These are phyloP conservation scores for Ophiostoma quercus DNA, from an alignment of 2,329 filamentous ascomycete genomes.

Conservation along the genomic window DNA sequence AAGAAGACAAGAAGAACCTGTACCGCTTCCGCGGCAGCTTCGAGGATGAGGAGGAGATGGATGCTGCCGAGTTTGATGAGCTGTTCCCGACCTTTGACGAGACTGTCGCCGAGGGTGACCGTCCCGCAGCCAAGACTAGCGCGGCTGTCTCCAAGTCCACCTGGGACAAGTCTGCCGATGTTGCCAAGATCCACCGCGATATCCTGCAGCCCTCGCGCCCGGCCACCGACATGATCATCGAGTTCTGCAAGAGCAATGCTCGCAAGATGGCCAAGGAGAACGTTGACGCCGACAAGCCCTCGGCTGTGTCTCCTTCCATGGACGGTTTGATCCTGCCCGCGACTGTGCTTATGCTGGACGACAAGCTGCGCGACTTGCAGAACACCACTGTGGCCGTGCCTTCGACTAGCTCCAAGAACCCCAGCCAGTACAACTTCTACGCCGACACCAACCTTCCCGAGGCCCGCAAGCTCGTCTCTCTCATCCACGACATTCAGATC, in stretches of 20 bases:
- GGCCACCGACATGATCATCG: slow-evolving; percentile 40
- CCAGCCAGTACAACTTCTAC: slow-evolving; percentile 76
- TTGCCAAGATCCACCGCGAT: slow-evolving; percentile 56
- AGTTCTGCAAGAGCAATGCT: slow-evolving; percentile 43
- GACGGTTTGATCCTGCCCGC: slow-evolving; percentile 59
- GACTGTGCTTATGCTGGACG: slow-evolving; percentile 59
- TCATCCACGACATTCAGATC: slow-evolving; percentile 63
- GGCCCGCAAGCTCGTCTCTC: slow-evolving; percentile 63
- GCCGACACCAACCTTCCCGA: slow-evolving; percentile 71
- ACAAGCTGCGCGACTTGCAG: slow-evolving; percentile 42
- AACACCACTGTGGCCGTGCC: slow-evolving; percentile 11
- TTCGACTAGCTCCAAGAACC: slow-evolving; percentile 20
- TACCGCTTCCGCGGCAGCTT: slow-evolving; percentile 77
- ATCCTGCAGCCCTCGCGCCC: slow-evolving; percentile 46
- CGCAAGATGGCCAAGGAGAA: slow-evolving; percentile 35
- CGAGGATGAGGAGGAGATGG: slow-evolving; percentile 69
- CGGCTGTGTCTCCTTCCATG: slow-evolving; percentile 30
- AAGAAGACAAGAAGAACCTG: slow-evolving; percentile 66
- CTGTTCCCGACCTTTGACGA: slow-evolving; percentile 66
- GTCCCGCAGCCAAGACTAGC: slow-evolving; percentile 45
- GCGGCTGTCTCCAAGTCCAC: slow-evolving; percentile 31
- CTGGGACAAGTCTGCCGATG: slow-evolving; percentile 53
- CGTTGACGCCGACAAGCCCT: slow-evolving; percentile 14
- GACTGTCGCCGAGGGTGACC: background rate
- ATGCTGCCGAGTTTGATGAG: slow-evolving; percentile 68